Evolutionary conservation across 2,329 filamentous ascomycete genomes (phyloP), one percentile per base, ranked within the genome.

Genomic region (Paracoccidioides brasiliensis): DNA sequence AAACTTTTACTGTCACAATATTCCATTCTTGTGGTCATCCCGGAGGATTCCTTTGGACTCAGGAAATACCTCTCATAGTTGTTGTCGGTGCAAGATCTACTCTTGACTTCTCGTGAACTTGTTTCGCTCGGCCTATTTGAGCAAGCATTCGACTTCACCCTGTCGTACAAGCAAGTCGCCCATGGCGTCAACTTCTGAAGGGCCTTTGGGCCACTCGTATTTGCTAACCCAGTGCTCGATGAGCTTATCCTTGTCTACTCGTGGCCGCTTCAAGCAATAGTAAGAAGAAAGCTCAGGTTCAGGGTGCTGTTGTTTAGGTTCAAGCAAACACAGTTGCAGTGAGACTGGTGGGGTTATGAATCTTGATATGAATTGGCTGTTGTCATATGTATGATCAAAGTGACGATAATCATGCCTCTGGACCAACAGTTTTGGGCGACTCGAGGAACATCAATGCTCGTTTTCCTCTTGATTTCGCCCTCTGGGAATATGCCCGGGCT

Each of bases 221-320:
- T 64, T 59, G 55, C 59, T 37, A 32, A 51, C 64, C 64, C 60
- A 67, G 56, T 66, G 62, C 57, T 61, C 57, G 59, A 68, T 54
- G 59, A 59, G 61, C 54, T 64, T 60, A 55, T 61, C 61, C 43
- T 48, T 53, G 40, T 65, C 54, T 35, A 32, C 42, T 35, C 51
- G 15, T 44, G 14, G 55, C 22, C 51, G 44, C 45, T 54, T 57
- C 43, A 44, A 41, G 44, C 1, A 22, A 32, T 28, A 7, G 32
- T 32, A 14, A 48, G 44, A 48, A 30, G 44, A 15, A 45, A 4
- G n/a, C 7, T 48, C 44, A 10, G 44, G 44, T 48, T 32, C 44
- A 10, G 28, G 2, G 30, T 48, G 44, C 28, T 2, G 28, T 33
- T 10, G 44, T 48, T 32, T 48, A 32, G 2, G 44, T n/a, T n/a